Base-by-base conservation (phyloP, 2,329 filamentous ascomycete genomes). In the Pseudonectria buxi region DNA sequence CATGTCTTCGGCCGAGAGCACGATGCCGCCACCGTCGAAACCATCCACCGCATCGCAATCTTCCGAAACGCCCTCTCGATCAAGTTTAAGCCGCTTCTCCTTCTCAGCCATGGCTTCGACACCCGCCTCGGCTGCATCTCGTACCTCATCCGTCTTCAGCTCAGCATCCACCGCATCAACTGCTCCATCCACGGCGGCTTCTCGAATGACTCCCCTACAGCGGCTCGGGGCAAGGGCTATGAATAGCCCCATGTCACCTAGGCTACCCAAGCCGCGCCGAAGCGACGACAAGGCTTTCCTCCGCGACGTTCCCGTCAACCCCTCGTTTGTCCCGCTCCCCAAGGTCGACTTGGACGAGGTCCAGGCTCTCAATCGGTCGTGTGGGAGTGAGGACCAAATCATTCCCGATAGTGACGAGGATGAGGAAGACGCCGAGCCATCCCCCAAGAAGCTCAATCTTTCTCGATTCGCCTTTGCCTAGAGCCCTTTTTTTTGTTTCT, bases 311-410 rank as follows among this genome's bases (percentile, higher is more conserved):
- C 64, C 68, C 1, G 55, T 72, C 26, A 74, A 78, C 42, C 70
- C 74, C 3, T 62, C 72, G 0, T 72, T 73, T 46, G 63, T 78
- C 6, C 71, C 74, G 0, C 57, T 78, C 7, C 74, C 74, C 2
- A 71, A 65, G 37, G 72, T 73, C 3, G 70, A 76, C 43, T 41
- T 74, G 16, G 60, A 59, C 7, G 74, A 78, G 46, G 62, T 77
- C 4, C 69, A 69, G 45, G 68, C 70, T 2, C 51, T 77, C 28
- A 72, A 75, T 45, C 51, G 48, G 34, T 40, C 60, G 12, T 53
- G 53, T 32, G 74, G 75, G 11, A 78, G 74, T 47, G 75, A 79
- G 50, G 75, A 79, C 37, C 64, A 74, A 36, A 67, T 78, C 41
- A 55, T 72, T 11, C 68, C 68, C 16, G 71, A 71, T 50, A 74